Evolutionary conservation across 2,329 filamentous ascomycete genomes (phyloP), one percentile per base, ranked within the genome.

Genomic region (Cladosporium sp.): DNA sequence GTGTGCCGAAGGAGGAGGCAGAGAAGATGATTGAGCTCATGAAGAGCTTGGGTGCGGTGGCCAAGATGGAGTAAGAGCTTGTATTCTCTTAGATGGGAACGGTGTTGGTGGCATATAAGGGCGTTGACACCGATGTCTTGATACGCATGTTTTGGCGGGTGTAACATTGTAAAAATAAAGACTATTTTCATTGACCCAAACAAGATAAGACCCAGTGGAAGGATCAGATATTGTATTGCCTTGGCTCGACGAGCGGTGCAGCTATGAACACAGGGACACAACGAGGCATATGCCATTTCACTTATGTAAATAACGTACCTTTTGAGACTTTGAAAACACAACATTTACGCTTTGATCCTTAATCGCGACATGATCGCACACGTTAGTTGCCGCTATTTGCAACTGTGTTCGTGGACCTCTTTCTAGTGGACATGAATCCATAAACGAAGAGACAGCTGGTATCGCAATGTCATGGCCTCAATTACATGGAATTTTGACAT

Each of bases 21-120:
- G 94, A 98, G 86, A 99, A 99, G 89, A 97, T 99, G 76, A 88
- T 99, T 67, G 91, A 92, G 80, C 89, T 91, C 50, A 86, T 99
- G 84, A 98, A 98, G 88, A 93, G 87, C 72, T 83, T 99, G 68
- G 95, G 95, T 71, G 95, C 90, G 70, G 92, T 91, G 70, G 94
- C 92, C 68, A 83, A 86, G 70, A 95, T 99, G 91, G 95, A 99
- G 80, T 98, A 92, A 60, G 55, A 52, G 23, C 26, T 62, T 28
- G 31, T 35, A 26, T 18, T 52, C n/a, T 37, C 23, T 33, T 52
- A 53, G 28, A 23, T 44, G 33, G 60, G 49, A 62, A 62, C 49
- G 49, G 49, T 56, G 49, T 53, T 62, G 59, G 61, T 63, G 50
- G 56, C 50, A 63, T 63, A 52, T 55, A 63, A 26, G 40, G 61